A percentile compares a stretch with the other conserved stretches of the same genome.
phyloP scores from a whole-genome alignment of 805 yeast genomes.

The Ogataea kodamae region DNA sequence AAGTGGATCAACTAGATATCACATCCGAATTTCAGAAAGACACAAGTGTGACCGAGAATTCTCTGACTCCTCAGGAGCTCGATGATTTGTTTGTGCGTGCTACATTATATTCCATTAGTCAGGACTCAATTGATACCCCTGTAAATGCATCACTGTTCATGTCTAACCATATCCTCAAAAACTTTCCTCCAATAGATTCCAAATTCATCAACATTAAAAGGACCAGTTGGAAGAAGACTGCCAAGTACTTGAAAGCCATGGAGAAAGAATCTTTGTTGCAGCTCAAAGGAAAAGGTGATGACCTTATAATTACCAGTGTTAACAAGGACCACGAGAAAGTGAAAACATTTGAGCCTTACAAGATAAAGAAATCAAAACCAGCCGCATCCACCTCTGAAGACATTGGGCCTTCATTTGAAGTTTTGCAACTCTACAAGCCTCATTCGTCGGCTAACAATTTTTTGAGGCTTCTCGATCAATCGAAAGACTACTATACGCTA shows the following conservation, averaged over 20 bases:
- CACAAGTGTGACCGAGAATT: too few species aligned
- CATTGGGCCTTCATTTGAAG: constrained; percentile 21
- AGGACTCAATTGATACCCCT: constrained; percentile 58
- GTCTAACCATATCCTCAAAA: constrained; percentile 62
- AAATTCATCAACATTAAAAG: constrained; percentile 60
- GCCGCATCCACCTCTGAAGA: constrained; percentile 5
- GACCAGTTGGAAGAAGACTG: constrained; percentile 85
- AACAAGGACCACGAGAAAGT: constrained; percentile 46
- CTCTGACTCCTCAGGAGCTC: constrained; percentile 55
- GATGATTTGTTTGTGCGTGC: constrained; percentile 75
- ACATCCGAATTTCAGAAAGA: too few species aligned
- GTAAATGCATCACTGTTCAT: constrained; percentile 71
- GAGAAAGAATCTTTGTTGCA: constrained; percentile 69
- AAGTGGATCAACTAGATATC: background rate
- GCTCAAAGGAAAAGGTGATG: constrained; percentile 83
- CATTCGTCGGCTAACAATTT: constrained; percentile 45
- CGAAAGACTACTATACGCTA: constrained; percentile 44
- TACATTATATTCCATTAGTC: constrained; percentile 63
- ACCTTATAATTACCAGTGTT: constrained; percentile 54
- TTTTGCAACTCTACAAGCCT: constrained; percentile 54
- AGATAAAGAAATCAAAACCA: constrained; percentile 30
- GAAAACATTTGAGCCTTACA: constrained; percentile 64
- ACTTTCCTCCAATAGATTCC: constrained; percentile 66
- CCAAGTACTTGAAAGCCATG: constrained; percentile 82
- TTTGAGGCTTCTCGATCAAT: constrained; percentile 40